These are phyloP conservation scores for Closterium sp. DNA, from an alignment of 139 green algal species.

Conservation along the genomic window DNA sequence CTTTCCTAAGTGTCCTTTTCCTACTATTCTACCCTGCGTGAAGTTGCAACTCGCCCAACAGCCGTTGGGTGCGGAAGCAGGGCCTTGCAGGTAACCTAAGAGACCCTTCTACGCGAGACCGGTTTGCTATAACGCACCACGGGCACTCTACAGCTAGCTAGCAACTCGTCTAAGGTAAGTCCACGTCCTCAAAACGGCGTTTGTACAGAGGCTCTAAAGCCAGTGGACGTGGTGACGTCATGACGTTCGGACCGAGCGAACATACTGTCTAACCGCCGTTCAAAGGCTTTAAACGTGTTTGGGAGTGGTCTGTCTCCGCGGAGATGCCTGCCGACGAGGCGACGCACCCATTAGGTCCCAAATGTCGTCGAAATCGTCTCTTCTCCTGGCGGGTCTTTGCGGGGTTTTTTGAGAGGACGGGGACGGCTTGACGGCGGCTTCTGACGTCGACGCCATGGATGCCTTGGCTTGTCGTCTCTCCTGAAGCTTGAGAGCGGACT, in stretches of 20 bases:
- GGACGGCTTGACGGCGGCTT: not conserved
- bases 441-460: not conserved
- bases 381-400: not conserved
- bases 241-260: not conserved
- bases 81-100: not conserved
- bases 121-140: not conserved
- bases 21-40: too few species aligned
- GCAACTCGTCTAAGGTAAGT: not conserved
- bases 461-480: not conserved
- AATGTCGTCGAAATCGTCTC: not conserved
- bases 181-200: not conserved
- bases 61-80: not conserved
- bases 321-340: not conserved
- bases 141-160: not conserved
- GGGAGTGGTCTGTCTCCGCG: not conserved
- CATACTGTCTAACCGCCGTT: not conserved
- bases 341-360: not conserved
- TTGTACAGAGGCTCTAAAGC: not conserved
- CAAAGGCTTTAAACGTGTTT: not conserved
- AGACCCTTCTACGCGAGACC: not conserved
- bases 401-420: not conserved
- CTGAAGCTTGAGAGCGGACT: not conserved
- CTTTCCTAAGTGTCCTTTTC: too few species aligned
- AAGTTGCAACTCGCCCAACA: not conserved
- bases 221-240: not conserved